Evolutionary conservation across 2,329 filamentous ascomycete genomes (phyloP), one percentile per base, ranked within the genome.

Genomic region (Leptosphaerulina australis): DNA sequence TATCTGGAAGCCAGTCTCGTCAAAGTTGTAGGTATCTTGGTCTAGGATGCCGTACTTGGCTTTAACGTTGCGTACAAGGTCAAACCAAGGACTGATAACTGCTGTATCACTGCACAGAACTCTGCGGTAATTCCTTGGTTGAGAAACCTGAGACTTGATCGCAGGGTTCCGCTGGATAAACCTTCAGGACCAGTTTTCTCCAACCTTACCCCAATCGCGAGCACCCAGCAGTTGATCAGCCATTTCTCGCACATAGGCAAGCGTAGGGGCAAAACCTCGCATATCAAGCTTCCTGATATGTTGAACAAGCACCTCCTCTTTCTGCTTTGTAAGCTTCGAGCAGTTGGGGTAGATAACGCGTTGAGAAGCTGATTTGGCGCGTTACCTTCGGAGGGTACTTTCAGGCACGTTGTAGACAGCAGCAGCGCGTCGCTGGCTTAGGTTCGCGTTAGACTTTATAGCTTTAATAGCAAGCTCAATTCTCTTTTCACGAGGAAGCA

Each of bases 21-120:
- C n/a, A n/a, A n/a, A n/a, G n/a, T n/a, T n/a, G n/a, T n/a, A n/a
- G n/a, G n/a, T n/a, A n/a, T n/a, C n/a, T n/a, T n/a, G n/a, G 36
- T 56, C 41, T 21, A 44, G 41, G 26, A 59, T 59, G 10, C 56
- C 29, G 22, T 52, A 55, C 41, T 47, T 45, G 2, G 43, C 44
- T 22, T 55, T 48, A 11, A 45, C 25, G 20, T 46, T 43, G 6
- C 36, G 44, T 49, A 57, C 50, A 54, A 50, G 46, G 48, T 50
- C 14, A 30, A 57, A 57, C 54, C 33, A 57, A 41, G 17, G 44
- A 17, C 41, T 44, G 18, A 57, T 51, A 48, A 52, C 29, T 24
- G 22, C 51, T 38, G n/a, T n/a, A n/a, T n/a, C n/a, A n/a, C n/a
- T n/a, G n/a, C n/a, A n/a, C n/a, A n/a, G n/a, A n/a, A n/a, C 53